These are phyloP conservation scores for Raddia guianensis DNA, from an alignment of 176 grass and related monocot genomes.

Conservation along the genomic window DNA sequence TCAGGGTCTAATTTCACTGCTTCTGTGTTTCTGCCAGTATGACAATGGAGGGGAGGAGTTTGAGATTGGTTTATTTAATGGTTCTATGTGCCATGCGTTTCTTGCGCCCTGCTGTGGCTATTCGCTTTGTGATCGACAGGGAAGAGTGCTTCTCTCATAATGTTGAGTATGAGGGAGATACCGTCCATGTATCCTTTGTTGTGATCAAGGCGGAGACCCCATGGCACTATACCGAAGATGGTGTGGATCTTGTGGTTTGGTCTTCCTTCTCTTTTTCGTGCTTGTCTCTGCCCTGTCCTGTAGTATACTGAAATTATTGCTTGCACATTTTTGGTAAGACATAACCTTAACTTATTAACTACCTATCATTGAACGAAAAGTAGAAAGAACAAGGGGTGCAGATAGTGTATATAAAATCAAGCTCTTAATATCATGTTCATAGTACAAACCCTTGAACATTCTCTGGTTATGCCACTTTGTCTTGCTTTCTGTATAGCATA, in stretches of 20 bases:
- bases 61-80: constrained; percentile 42
- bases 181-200: constrained; percentile 78
- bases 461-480: background rate
- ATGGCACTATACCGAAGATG: constrained; percentile 83
- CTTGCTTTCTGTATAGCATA: background rate
- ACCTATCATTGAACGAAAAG: background rate
- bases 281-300: background rate
- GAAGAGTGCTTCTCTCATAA: constrained; percentile 92
- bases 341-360: background rate
- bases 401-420: background rate
- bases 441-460: background rate
- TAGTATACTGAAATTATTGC: background rate
- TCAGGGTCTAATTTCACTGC: background rate
- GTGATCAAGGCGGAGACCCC: constrained; percentile 91
- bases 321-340: background rate
- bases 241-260: constrained; percentile 91
- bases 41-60: constrained; percentile 47
- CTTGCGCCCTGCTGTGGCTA: constrained; percentile 45
- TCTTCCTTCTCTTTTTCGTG: constrained; percentile 1
- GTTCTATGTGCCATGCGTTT: constrained; percentile 34
- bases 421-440: background rate
- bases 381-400: background rate
- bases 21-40: constrained; percentile 13
- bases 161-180: constrained; percentile 86
- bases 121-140: constrained; percentile 93